Conservation (phyloP, 371 early-diverging fungal genomes). For the Mortierella sp. region DNA sequence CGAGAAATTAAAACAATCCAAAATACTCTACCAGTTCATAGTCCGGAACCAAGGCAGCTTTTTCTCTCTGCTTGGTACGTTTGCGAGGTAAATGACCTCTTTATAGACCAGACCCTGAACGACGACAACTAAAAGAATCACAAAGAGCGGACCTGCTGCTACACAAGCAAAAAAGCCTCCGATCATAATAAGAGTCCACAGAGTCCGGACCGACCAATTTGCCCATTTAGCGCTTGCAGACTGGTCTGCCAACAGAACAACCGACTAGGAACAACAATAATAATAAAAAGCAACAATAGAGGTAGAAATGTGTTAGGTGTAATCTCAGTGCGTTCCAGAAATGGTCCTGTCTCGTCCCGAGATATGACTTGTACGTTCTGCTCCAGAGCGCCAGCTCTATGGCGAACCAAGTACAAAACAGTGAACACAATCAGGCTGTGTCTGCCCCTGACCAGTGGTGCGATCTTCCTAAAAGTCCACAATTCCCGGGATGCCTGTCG, state of each 20-base stretch:
- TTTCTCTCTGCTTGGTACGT: conserved; percentile 83
- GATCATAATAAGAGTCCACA: conserved; percentile 92
- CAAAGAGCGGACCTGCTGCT: conserved; percentile 81
- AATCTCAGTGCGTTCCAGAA: too few species aligned
- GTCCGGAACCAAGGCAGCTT: conserved; percentile 93
- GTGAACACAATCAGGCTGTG: too few species aligned
- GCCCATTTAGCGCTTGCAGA: conserved; percentile 73
- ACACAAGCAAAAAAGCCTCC: conserved; percentile 82
- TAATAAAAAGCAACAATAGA: neutral
- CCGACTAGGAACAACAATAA: conserved; percentile 6
- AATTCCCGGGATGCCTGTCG: too few species aligned
- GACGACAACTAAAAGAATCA: conserved; percentile 84
- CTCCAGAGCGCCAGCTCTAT: too few species aligned
- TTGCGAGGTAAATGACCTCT: conserved; percentile 92
- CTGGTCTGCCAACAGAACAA: conserved; percentile 60
- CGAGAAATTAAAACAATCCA: conserved; percentile 9
- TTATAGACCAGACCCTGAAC: conserved; percentile 85
- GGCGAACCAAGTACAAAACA: too few species aligned
- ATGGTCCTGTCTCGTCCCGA: too few species aligned
- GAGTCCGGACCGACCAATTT: conserved; percentile 83
- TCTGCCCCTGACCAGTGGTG: too few species aligned
- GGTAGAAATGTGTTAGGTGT: neutral
- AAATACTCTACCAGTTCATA: conserved; percentile 82
- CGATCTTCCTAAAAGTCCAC: too few species aligned
- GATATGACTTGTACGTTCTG: too few species aligned